Evolutionary conservation across 306 rosid genomes (phyloP), one percentile per base, ranked within the genome.

Genomic region (Quercus bicolor): DNA sequence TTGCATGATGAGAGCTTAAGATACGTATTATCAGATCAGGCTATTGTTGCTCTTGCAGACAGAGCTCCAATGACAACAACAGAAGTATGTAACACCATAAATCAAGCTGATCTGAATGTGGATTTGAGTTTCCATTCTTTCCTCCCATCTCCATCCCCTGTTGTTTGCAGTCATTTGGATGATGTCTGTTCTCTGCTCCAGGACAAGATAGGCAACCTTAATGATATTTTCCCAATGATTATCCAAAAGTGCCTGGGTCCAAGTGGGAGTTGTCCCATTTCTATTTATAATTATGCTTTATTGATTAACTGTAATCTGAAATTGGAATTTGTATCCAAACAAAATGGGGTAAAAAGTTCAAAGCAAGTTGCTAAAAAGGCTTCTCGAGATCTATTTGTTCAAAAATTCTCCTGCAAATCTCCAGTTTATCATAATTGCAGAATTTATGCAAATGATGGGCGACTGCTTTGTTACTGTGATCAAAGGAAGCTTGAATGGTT

Each of bases 351-450:
- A 26, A 91, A 75, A 85, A 86, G 83, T 45, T 74, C 86, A 81
- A 92, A 79, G 84, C 86, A 83, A 74, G 76, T 73, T 72, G 72
- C 91, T 73, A 82, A 86, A 77, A 95, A 86, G 85, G 86, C 91
- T 56, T 95, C 99, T 75, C 87, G 99, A 83, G 86, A 91, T 82
- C 87, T 91, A 77, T 95, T 95, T 81, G 97, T 91, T 85, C 87
- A 95, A 82, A 91, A 95, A 37, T 86, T 95, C 83, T 93, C 99
- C 37, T 95, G 98, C 88, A 95, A 95, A 82, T 68, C 98, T 77
- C 98, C 98, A 33, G 98, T 95, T 86, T 95, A 95, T 88, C 98
- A 93, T 86, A 95, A 95, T 85, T 95, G 93, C 79, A 88, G 93
- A 82, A 95, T 95, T 80, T 95, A 78, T 89, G 99, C 99, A 78